These are phyloP conservation scores for Backusella psychrophila DNA, from an alignment of 192 early-diverging fungal species.

Conservation along the genomic window DNA sequence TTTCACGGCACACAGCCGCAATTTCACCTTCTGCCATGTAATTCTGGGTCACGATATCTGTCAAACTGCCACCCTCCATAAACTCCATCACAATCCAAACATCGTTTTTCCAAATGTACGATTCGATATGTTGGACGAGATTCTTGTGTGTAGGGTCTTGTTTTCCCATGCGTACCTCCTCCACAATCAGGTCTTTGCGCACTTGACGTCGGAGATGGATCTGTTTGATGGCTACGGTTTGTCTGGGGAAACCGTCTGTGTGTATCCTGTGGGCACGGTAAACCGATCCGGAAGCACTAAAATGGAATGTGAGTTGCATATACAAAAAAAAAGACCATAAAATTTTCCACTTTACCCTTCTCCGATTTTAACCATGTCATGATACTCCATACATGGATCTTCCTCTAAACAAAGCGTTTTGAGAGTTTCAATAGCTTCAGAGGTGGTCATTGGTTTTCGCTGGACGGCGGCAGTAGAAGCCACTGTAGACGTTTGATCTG, in stretches of 20 bases:
- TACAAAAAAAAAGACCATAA: not conserved
- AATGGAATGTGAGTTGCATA: not conserved
- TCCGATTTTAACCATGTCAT: conserved; percentile 86
- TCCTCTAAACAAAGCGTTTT: not conserved
- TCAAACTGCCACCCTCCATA: conserved; percentile 87
- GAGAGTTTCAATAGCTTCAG: not conserved
- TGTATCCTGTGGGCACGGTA: conserved; percentile 75
- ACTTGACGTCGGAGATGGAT: conserved; percentile 93
- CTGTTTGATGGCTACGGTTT: conserved; percentile 87
- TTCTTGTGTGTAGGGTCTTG: conserved; percentile 69
- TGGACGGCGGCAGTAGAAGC: not conserved
- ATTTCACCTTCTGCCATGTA: conserved; percentile 83
- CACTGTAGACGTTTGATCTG: not conserved
- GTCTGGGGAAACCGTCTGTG: conserved; percentile 48
- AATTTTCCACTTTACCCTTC: conserved; percentile 60
- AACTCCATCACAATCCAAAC: conserved; percentile 93
- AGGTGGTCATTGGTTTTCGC: not conserved
- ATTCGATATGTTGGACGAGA: conserved; percentile 86
- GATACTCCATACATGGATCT: conserved; percentile 44
- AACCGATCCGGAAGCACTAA: conserved; percentile 86
- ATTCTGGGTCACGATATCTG: conserved; percentile 76
- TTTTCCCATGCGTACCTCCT: conserved; percentile 84
- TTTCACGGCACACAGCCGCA: conserved; percentile 76
- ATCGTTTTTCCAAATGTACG: conserved; percentile 74
- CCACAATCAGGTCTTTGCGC: conserved; percentile 93